Conservation (phyloP, 1,139 yeast genomes). For the Kodamaea anthophila region DNA sequence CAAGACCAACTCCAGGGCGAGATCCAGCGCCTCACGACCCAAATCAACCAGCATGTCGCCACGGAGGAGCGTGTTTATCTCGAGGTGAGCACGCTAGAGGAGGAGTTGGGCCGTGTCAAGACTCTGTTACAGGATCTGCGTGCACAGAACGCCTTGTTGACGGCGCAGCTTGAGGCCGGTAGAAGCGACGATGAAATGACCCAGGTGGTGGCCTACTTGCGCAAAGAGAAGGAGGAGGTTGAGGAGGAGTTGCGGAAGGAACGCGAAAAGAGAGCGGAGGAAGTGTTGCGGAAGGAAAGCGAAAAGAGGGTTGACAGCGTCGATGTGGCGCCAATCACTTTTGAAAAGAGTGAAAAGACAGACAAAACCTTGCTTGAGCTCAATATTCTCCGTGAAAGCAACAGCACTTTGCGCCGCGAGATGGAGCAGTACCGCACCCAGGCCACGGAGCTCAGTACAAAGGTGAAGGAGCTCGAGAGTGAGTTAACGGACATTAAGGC, state of each 20-base stretch:
- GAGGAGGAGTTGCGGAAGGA: constrained; percentile 43
- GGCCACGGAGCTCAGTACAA: constrained; percentile 19
- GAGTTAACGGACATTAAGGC: constrained; percentile 18
- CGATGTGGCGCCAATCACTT: neutral
- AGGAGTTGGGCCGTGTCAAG: constrained; percentile 44
- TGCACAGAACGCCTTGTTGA: constrained; percentile 60
- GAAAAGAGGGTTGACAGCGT: constrained; percentile 27
- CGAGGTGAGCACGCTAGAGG: constrained; percentile 40
- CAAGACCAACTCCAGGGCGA: constrained; percentile 30
- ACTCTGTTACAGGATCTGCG: constrained; percentile 50
- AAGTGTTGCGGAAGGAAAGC: constrained; percentile 38
- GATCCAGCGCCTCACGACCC: constrained; percentile 26
- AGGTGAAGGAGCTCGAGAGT: constrained; percentile 13
- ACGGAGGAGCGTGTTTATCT: constrained; percentile 22
- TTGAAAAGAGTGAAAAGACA: neutral
- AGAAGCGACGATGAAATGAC: constrained; percentile 25
- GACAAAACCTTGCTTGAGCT: constrained; percentile 33
- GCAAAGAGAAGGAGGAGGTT: constrained; percentile 72
- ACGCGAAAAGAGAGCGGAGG: neutral
- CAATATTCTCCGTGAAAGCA: constrained; percentile 69
- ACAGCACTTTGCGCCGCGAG: constrained; percentile 59
- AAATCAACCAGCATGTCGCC: constrained; percentile 16
- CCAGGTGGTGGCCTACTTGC: constrained; percentile 56
- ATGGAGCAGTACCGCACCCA: constrained; percentile 19
- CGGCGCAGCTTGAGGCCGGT: constrained; percentile 57